Evolutionary conservation across 78 protist species (phyloP).

Genomic region (Pigoraptor vietnamica): DNA sequence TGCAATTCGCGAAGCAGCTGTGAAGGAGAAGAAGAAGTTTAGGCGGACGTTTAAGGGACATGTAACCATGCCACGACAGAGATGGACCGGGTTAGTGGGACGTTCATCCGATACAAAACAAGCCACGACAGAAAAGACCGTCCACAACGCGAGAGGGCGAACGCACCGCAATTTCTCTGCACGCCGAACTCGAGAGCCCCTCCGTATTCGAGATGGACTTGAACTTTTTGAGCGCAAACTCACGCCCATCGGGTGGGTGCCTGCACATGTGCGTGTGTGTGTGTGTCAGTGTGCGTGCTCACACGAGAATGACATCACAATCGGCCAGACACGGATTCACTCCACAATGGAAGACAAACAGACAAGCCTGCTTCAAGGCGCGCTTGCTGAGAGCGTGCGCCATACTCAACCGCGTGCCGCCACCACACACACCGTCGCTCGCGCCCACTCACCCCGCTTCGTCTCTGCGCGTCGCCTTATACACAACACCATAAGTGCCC

Average conservation of each 20-base stretch:
- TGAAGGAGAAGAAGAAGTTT: background rate
- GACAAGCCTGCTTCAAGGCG: background rate
- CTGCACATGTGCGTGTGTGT: background rate
- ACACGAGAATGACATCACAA: too few relatives aligned
- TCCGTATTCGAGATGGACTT: constrained; percentile 5
- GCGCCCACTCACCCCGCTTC: too few relatives aligned
- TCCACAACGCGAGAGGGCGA: background rate
- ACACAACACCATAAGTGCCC: constrained; percentile 35
- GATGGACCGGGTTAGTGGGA: too few relatives aligned
- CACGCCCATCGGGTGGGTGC: background rate
- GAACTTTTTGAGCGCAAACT: constrained; percentile 19
- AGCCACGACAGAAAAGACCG: too few relatives aligned
- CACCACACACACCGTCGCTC: background rate
- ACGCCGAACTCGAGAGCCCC: constrained; percentile 19
- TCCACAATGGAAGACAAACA: background rate
- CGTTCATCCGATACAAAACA: too few relatives aligned
- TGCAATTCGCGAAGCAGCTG: constrained; percentile 9
- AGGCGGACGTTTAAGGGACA: background rate
- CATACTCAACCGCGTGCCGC: background rate
- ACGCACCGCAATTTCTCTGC: constrained; percentile 18
- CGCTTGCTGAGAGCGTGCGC: background rate
- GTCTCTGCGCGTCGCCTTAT: constrained; percentile 31
- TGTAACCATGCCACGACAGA: too few relatives aligned
- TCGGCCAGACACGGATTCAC: too few relatives aligned
- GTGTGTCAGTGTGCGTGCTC: background rate